Evolutionary conservation across 768 basidiomycete genomes (phyloP), one percentile per base, ranked within the genome.

Genomic region (Artomyces pyxidatus): DNA sequence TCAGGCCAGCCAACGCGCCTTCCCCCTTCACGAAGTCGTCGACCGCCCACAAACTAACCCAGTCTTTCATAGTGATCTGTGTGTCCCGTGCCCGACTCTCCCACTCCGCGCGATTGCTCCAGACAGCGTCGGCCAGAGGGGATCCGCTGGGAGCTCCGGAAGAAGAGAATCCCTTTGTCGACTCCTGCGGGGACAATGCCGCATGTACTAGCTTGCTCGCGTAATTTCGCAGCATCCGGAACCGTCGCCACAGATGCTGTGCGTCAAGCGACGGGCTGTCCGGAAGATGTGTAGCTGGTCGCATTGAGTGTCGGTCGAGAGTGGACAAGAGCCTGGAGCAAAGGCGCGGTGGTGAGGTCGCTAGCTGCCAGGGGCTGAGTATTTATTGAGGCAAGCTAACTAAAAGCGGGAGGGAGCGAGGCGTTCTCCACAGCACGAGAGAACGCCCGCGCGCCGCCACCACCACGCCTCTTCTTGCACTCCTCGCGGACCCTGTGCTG

Each of bases 11-110:
- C 35, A 54, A 30, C 10, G 42, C 50, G 22, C 53, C 45, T n/a
- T 54, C 53, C 17, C 41, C 27, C 49, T 23, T 45, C 10, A 41
- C 28, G 17, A 52, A 43, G 35, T 54, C 50, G 27, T 47, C 53
- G 16, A 25, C 10, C 23, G 35, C 45, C 10, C 45, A 45, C 45
- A 54, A 21, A 42, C 51, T 52, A 37, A 52, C 22, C 53, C 53
- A 54, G 42, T 54, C 53, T 6, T 47, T 28, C 53, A 44, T 54
- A 45, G 37, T 52, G 41, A 35, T 8, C 17, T 32, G 53, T 45
- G 50, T 47, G 14, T 54, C 53, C 28, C 53, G 53, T 22, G 28
- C 30, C 11, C 37, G 50, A 12, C 37, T 14, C 51, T 47, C 42
- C 46, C 32, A 44, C 50, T 37, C 26, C n/a, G 45, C 50, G 4